Percentiles rank a stretch among this genome's conserved stretches.
These are phyloP conservation scores for Catunica adiposa DNA, from an alignment of 2,329 filamentous ascomycete genomes.

Conservation along the genomic window DNA sequence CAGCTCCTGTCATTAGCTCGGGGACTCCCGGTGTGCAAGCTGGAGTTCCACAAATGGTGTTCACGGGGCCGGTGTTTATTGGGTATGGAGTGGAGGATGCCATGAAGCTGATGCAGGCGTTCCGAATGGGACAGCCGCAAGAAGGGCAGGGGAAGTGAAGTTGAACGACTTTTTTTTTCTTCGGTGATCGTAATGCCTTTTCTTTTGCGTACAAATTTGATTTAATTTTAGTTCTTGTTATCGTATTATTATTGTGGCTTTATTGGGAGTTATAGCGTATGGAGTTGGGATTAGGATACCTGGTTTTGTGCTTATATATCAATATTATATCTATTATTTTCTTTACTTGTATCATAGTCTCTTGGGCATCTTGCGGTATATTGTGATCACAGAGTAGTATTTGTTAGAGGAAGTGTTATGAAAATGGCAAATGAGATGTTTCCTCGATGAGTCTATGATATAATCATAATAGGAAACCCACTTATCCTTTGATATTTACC, in stretches of 20 bases:
- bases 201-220: no score
- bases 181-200: neutral
- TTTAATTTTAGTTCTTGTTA: neutral
- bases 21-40: neutral
- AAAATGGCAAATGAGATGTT: no score
- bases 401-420: neutral
- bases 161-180: slow-evolving; percentile 5
- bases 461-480: no score
- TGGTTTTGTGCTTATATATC: neutral
- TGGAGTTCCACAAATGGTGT: slow-evolving; percentile 52
- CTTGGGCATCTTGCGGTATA: neutral
- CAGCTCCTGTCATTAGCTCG: neutral
- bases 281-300: neutral
- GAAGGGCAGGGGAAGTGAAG: neutral
- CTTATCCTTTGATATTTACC: no score
- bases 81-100: slow-evolving; percentile 76
- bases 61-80: slow-evolving; percentile 87
- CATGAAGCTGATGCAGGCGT: slow-evolving; percentile 54
- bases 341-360: neutral
- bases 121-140: slow-evolving; percentile 20
- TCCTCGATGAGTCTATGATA: no score
- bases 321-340: neutral
- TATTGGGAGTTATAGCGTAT: neutral
- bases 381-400: neutral
- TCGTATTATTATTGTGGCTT: no score